Base-by-base conservation (phyloP, 176 grass and related monocot genomes). In the Zea mays region DNA sequence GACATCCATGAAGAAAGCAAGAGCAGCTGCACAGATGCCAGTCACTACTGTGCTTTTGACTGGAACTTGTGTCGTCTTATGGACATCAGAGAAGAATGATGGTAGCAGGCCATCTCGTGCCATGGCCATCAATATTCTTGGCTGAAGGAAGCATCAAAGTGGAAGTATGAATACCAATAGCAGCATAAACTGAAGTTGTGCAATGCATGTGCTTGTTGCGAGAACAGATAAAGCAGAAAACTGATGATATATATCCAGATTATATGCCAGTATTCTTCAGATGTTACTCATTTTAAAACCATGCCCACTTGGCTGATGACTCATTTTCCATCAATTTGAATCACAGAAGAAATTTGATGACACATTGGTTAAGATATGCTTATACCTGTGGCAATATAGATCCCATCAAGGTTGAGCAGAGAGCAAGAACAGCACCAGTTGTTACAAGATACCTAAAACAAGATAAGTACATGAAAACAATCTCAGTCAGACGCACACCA, bases 51-150 rank as follows among this genome's bases (percentile, higher is more conserved):
- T 92, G 76, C 93, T 85, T 83, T 96, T 96, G 54, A 96, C 86
- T 74, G 93, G 93, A 83, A 96, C 90, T 92, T 96, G 89, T 44
- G 93, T 88, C 17, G n/a, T 64, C 12, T 57, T 65, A 64, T 89
- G 89, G 43, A 96, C 86, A 71, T 96, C 93, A 27, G 79, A 85
- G 72, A 96, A 96, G 87, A 91, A 96, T 51, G 84, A 40, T 74
- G 93, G 93, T 75, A 96, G 69, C 15, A 96, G 69, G 51, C 87
- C 84, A 83, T 92, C 93, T 67, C 93, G 80, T 48, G 93, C 86
- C 93, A 96, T 96, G 55, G 93, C 87, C 93, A 96, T 96, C 65
- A 92, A 76, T 83, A 92, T 92, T 87, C 93, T 96, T 76, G 93
- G 89, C 89, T 95, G 47, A 74, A 34, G 60, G 61, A 88, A 75